Conservation (phyloP, 1,284 basidiomycete genomes). For the Hemileccinum hortonii region DNA sequence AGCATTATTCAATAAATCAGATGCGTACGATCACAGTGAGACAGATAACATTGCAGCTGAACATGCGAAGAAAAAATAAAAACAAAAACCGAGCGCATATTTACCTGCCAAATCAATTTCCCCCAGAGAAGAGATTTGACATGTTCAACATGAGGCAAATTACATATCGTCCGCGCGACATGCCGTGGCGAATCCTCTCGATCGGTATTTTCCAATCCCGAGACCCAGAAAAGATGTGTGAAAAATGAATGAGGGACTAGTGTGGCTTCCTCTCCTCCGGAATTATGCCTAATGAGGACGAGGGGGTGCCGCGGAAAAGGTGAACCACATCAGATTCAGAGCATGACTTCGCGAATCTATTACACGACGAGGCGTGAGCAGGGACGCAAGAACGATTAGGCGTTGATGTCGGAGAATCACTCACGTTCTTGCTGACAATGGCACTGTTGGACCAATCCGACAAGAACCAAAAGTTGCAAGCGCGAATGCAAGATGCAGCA, state of each 20-base stretch:
- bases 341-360: constrained; percentile 56
- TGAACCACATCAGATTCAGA: constrained; percentile 42
- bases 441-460: constrained; percentile 39
- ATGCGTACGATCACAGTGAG: too few relatives aligned
- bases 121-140: too few relatives aligned
- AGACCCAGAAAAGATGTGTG: not conserved
- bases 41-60: too few relatives aligned
- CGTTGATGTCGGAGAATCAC: constrained; percentile 32
- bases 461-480: not conserved
- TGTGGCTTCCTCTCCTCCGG: not conserved
- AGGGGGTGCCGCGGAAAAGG: not conserved
- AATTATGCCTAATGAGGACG: not conserved
- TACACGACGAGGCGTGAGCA: not conserved
- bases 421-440: constrained; percentile 68
- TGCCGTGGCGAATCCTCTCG: not conserved
- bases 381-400: constrained; percentile 1
- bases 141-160: too few relatives aligned
- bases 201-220: not conserved
- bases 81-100: too few relatives aligned
- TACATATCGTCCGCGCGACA: constrained; percentile 5
- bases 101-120: too few relatives aligned
- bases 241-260: not conserved
- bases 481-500: not conserved
- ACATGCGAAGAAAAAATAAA: too few relatives aligned
- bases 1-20: too few relatives aligned